Evolutionary conservation across 495 filamentous ascomycete genomes (phyloP), one percentile per base, ranked within the genome.

Genomic region (Pseudevernia furfuracea): DNA sequence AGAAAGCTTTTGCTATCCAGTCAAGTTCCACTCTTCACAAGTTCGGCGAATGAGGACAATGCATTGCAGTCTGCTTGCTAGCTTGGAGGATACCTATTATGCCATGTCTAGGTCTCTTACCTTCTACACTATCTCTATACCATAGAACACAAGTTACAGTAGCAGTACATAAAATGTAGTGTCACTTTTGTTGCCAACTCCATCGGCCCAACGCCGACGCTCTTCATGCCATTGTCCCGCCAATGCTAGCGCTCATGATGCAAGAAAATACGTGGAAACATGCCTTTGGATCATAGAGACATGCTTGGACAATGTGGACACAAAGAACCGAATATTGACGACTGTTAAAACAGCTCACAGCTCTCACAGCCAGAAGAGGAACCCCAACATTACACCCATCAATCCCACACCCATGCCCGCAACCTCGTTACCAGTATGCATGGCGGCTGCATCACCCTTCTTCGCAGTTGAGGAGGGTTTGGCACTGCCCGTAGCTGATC

Each of bases 301-400:
- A 59, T 59, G 57, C 36, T 17, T 1, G n/a, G 36, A 41, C 53
- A 64, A 59, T 46, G n/a, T 52, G 28, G 37, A 59, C 56, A 49
- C 14, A 25, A 63, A 49, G 34, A 30, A 39, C 0, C 23, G 36
- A 49, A 59, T 11, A 34, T 14, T n/a, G 34, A 38, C 4, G n/a
- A 41, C 15, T 3, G n/a, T 28, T 38, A 28, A 9, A 9, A n/a
- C 38, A 11, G 43, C 34, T n/a, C n/a, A 82, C 38, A 82, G 69
- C 79, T 79, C 43, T 59, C n/a, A 83, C 39, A 83, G 69, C 80
- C 80, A 83, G 48, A 78, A 73, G 23, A 81, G 74, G 66, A 82
- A 82, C 37, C 80, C 75, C 59, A 84, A 69, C 82, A 83, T 81
- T 12, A 84, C 81, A 41, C 73, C 76, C 2, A 81, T 76, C 25